Evolutionary conservation across 2,329 filamentous ascomycete species (phyloP), one percentile per base, ranked within the genome.

Genomic region (Sporothrix schenckii): DNA sequence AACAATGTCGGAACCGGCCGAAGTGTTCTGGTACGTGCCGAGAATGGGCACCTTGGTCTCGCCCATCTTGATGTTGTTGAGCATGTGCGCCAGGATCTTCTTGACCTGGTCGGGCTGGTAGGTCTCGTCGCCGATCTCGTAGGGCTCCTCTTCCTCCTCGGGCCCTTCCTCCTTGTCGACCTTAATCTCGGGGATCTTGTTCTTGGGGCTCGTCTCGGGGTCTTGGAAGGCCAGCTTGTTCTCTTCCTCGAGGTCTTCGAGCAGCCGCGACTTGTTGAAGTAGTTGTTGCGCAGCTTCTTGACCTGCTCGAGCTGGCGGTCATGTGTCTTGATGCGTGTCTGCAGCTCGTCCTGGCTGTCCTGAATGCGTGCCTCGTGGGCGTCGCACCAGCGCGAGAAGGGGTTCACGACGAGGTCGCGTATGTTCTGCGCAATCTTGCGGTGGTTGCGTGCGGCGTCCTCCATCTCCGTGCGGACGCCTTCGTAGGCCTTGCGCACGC

Each of bases 151-250:
- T n/a, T 94, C 91, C 58, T 87, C 85, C 11, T 89, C 84, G 47
- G 86, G 63, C 70, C 87, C 86, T 71, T 87, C 84, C 74, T 88
- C 87, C 60, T 91, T 86, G 24, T 91, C 89, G 53, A 98, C 89
- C 80, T 97, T 96, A 80, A 99, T 97, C 78, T 93, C 94, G 39
- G 74, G 74, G 53, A 93, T 91, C 49, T 81, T 80, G 69, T 84
- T 79, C 79, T 89, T 84, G 3, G 91, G 90, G 79, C 91, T 93
- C 47, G 80, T 83, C 76, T 90, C 87, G 2, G 93, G 93, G 74
- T 94, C 93, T 80, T 97, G 93, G 81, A 99, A 99, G 52, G 94
- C 95, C 69, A 99, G 87, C 81, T 99, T 98, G 80, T 97, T 97
- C 83, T 99, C 96, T 81, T 99, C 95, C 79, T 99, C 95, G 72